Evolutionary conservation across 345 rosid genomes (phyloP).

Genomic region (Adansonia digitata): DNA sequence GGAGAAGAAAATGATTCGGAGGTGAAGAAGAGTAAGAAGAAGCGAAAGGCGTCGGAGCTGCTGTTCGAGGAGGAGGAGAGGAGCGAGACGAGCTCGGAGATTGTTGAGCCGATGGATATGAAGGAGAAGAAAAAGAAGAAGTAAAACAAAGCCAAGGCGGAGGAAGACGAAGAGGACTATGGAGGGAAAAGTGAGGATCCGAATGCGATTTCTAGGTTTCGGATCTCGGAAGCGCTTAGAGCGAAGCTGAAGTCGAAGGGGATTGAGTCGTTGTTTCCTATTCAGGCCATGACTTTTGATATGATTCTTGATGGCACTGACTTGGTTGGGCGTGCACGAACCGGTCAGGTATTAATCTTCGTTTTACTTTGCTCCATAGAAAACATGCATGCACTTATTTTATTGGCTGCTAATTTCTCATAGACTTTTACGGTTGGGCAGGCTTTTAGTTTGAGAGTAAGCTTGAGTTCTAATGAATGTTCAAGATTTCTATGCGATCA

Average conservation of each 20-base stretch:
- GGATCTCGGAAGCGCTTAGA: constrained; percentile 64
- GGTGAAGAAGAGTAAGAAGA: constrained; percentile 45
- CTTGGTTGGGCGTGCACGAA: constrained; percentile 59
- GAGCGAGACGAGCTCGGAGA: constrained; percentile 74
- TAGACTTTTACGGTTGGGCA: not conserved
- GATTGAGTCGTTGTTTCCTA: constrained; percentile 79
- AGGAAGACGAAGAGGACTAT: constrained; percentile 36
- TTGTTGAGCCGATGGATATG: constrained; percentile 42
- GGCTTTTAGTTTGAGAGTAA: not conserved
- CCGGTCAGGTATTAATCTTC: not conserved
- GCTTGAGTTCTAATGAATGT: not conserved
- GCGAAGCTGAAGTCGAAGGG: constrained; percentile 65
- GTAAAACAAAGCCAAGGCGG: constrained; percentile 34
- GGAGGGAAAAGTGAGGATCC: constrained; percentile 53
- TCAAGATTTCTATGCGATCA: not conserved
- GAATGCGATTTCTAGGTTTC: constrained; percentile 57
- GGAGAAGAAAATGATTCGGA: constrained; percentile 25
- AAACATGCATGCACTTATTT: too few species aligned
- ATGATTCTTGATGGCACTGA: constrained; percentile 72
- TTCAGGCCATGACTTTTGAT: constrained; percentile 82
- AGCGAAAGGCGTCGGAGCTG: constrained; percentile 52
- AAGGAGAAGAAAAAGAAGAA: constrained; percentile 26
- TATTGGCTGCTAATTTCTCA: not conserved
- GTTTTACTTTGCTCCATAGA: too few species aligned
- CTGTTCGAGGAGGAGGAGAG: constrained; percentile 37